phyloP scores from a whole-genome alignment of 495 filamentous ascomycete genomes.

The Massariosphaeria phaeospora region DNA sequence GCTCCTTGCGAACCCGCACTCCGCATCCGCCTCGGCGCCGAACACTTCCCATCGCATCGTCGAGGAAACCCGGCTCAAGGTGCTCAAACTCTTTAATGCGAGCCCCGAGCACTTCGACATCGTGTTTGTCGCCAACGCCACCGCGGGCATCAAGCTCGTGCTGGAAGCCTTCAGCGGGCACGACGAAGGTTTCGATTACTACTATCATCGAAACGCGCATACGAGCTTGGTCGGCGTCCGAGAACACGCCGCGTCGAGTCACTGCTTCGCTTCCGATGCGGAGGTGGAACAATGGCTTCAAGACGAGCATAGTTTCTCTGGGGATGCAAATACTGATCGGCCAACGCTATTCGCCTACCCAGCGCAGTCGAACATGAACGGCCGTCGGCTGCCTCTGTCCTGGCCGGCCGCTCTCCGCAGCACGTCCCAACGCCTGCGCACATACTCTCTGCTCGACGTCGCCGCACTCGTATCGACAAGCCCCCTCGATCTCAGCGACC shows the following conservation, averaged over 20 bases:
- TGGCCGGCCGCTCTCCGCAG: slow-evolving; percentile 45
- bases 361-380: slow-evolving; percentile 76
- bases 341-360: slow-evolving; percentile 64
- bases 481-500: slow-evolving; percentile 57
- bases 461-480: slow-evolving; percentile 67
- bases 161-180: slow-evolving; percentile 59
- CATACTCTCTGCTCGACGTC: slow-evolving; percentile 65
- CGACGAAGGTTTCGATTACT: slow-evolving; percentile 59
- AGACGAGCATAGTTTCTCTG: neutral
- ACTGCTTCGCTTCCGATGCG: slow-evolving; percentile 61
- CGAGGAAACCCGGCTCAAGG: slow-evolving; percentile 53
- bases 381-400: slow-evolving; percentile 57
- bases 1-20: slow-evolving; percentile 75
- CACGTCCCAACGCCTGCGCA: slow-evolving; percentile 19
- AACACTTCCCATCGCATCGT: slow-evolving; percentile 56
- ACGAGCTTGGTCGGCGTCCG: slow-evolving; percentile 68
- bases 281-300: slow-evolving; percentile 64
- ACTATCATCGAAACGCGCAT: slow-evolving; percentile 69
- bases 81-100: slow-evolving; percentile 59
- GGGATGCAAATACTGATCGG: neutral
- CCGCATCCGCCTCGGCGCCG: slow-evolving; percentile 57
- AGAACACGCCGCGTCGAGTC: slow-evolving; percentile 53
- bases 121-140: slow-evolving; percentile 65
- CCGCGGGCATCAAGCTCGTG: slow-evolving; percentile 66
- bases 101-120: slow-evolving; percentile 61